Conservation (phyloP, 805 yeast genomes). For the Candida rishiriensis region DNA sequence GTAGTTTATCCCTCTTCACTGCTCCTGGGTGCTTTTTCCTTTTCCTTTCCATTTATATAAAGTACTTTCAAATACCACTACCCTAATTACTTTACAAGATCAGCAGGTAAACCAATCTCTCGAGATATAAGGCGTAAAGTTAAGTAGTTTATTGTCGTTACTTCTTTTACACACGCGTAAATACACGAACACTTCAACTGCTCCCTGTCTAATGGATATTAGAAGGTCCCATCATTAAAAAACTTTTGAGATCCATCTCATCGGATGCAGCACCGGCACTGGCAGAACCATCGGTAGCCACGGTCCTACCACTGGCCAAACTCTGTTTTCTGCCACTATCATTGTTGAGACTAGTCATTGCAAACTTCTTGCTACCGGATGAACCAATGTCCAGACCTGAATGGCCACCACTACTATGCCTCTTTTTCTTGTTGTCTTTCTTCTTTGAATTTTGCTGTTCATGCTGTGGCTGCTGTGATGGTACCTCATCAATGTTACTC, state of each 20-base stretch:
- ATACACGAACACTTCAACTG: too few species aligned
- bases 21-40: too few species aligned
- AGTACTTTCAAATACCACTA: too few species aligned
- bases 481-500: constrained; percentile 8
- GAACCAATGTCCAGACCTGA: not conserved
- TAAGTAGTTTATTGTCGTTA: too few species aligned
- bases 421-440: not conserved
- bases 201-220: too few species aligned
- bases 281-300: constrained; percentile 5
- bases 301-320: constrained; percentile 14
- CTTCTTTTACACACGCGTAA: too few species aligned
- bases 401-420: not conserved
- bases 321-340: constrained; percentile 11
- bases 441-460: not conserved
- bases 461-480: constrained; percentile 2
- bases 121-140: too few species aligned
- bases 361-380: not conserved
- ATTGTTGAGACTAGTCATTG: not conserved
- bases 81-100: too few species aligned
- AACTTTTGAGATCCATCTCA: constrained; percentile 22
- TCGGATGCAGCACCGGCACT: constrained; percentile 4
- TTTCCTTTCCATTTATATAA: too few species aligned
- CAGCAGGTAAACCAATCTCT: not conserved
- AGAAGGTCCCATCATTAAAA: constrained; percentile 16
- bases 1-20: too few species aligned